These are phyloP conservation scores for Phialocephala sp. DNA, from an alignment of 2,329 filamentous ascomycete species.

Conservation along the genomic window DNA sequence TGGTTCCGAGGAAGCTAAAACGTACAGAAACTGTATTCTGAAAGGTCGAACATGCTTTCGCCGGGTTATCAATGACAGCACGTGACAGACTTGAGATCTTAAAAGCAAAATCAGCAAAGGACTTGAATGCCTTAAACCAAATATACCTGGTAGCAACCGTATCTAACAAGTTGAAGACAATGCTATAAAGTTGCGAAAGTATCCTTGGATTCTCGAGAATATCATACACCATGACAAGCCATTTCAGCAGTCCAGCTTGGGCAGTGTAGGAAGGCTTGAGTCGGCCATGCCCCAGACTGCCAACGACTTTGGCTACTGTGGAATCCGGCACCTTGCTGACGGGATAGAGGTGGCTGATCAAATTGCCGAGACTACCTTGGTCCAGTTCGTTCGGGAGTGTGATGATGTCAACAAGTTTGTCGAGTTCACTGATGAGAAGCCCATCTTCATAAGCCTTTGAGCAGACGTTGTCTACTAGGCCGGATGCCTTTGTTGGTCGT, in stretches of 20 bases:
- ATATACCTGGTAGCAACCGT: slow-evolving; percentile 75
- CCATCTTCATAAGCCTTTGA: slow-evolving; percentile 71
- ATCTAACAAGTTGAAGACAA: slow-evolving; percentile 82
- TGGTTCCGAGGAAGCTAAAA: slow-evolving; percentile 12
- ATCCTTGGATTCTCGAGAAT: slow-evolving; percentile 66
- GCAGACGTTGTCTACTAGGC: slow-evolving; percentile 66
- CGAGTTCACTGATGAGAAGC: slow-evolving; percentile 64
- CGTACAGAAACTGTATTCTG: slow-evolving; percentile 77
- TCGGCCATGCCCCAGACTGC: slow-evolving; percentile 77
- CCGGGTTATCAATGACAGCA: slow-evolving; percentile 79
- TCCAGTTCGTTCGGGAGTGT: slow-evolving; percentile 73
- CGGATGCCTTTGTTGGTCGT: slow-evolving; percentile 65
- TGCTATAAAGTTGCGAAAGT: slow-evolving; percentile 72
- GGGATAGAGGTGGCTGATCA: slow-evolving; percentile 80
- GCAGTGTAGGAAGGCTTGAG: slow-evolving; percentile 74
- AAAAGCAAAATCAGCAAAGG: slow-evolving; percentile 17
- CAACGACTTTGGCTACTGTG: slow-evolving; percentile 69
- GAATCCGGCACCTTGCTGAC: slow-evolving; percentile 65
- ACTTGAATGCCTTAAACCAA: neutral
- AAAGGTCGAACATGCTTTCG: slow-evolving; percentile 85
- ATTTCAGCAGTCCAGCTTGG: slow-evolving; percentile 75
- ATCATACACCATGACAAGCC: slow-evolving; percentile 79
- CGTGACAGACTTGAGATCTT: slow-evolving; percentile 65
- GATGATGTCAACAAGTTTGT: slow-evolving; percentile 68
- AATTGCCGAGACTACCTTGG: slow-evolving; percentile 71